Evolutionary conservation across 257 asterid genomes (phyloP), one percentile per base, ranked within the genome.

Genomic region (Linaria vulgaris): DNA sequence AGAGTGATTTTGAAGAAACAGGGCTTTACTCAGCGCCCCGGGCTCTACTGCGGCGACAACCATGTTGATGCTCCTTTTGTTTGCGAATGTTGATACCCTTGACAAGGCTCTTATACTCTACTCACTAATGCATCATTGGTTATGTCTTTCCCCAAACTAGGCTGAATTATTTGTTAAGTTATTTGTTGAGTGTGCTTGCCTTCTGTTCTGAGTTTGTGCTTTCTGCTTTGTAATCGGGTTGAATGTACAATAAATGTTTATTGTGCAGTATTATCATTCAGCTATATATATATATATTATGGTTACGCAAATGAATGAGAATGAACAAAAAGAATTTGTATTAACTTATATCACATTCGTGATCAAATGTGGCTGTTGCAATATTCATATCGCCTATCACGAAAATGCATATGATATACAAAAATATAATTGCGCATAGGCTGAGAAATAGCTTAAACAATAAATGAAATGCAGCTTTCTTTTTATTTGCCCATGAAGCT

Each of bases 1-100:
- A 85, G 97, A 79, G 70, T 73, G 64, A 53, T 80, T 43, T 71
- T 89, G 88, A 78, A 83, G 89, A 82, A 62, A 16, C 96, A 89
- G 55, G 99, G 98, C 12, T 92, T 79, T 72, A 77, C 91, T n/a
- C 98, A 91, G 72, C 86, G 85, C 0, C 98, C 98, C 0, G 98
- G 98, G 51, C 88, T 91, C 12, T 91, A 91, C 58, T 91, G 98
- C 79, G 56, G 90, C 17, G 98, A 92, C 61, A 22, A 68, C 50
- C 95, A 83, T 9, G 83, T 78, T n/a, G 95, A 89, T 68, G 91
- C 85, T 67, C 75, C 98, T 68, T 92, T 92, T 23, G 80, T 88
- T 72, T 82, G 98, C 86, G 80, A 51, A 61, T 65, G 1, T 11
- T 14, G 34, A 53, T 56, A 24, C 20, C 2, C 11, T 52, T 67